Evolutionary conservation across 2,329 filamentous ascomycete species (phyloP).

Genomic region (Ilyonectria destructans): DNA sequence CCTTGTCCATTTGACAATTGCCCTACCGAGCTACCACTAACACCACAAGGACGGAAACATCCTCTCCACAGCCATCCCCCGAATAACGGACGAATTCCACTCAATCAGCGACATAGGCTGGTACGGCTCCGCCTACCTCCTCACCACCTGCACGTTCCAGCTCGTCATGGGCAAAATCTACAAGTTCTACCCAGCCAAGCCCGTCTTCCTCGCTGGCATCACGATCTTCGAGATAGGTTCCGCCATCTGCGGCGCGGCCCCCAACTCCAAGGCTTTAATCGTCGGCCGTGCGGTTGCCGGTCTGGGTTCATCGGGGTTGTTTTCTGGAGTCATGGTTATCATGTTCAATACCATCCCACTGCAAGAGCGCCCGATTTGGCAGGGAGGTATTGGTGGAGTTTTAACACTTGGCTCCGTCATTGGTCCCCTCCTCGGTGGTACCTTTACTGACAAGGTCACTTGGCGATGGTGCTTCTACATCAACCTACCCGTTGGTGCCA

Average conservation of each 20-base stretch:
- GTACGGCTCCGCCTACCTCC: constrained; percentile 63
- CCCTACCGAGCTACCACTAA: constrained; percentile 8
- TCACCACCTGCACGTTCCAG: constrained; percentile 59
- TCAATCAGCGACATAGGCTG: constrained; percentile 65
- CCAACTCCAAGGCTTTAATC: constrained; percentile 53
- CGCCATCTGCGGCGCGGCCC: constrained; percentile 57
- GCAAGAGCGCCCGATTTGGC: constrained; percentile 53
- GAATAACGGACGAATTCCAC: constrained; percentile 60
- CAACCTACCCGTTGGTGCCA: constrained; percentile 57
- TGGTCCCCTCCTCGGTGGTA: constrained; percentile 53
- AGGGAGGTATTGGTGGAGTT: constrained; percentile 56
- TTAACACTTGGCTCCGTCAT: constrained; percentile 61
- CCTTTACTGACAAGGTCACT: constrained; percentile 54
- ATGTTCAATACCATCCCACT: constrained; percentile 56
- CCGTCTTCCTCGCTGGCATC: constrained; percentile 57
- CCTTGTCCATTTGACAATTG: too few relatives aligned
- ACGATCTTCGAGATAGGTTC: constrained; percentile 62
- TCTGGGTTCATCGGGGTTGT: constrained; percentile 62
- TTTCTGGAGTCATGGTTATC: constrained; percentile 61
- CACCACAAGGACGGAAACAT: constrained; percentile 54
- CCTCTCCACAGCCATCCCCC: constrained; percentile 61
- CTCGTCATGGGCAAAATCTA: constrained; percentile 61
- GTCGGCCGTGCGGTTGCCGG: constrained; percentile 55
- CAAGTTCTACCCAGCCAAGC: constrained; percentile 62
- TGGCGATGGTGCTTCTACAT: constrained; percentile 62